phyloP scores from a whole-genome alignment of 1,284 basidiomycete genomes.

The Trametes pubescens region DNA sequence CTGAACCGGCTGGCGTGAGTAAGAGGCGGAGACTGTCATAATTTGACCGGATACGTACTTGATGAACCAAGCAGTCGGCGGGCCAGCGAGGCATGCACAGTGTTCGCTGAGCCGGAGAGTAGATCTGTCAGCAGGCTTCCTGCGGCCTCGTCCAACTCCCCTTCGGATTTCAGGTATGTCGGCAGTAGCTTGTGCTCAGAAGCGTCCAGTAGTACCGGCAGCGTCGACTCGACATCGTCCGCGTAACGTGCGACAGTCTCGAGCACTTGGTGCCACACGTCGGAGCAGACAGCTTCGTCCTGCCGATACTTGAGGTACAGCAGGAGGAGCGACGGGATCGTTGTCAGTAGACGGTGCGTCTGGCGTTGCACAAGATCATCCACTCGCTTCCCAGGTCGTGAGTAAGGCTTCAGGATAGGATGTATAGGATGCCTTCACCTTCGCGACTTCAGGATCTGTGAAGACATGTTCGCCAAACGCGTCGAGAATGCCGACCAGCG shows the following conservation, averaged over 20 bases:
- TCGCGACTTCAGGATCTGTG: slow-evolving; percentile 46
- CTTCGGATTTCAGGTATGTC: slow-evolving; percentile 48
- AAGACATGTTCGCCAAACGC: slow-evolving; percentile 54
- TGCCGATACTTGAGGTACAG: slow-evolving; percentile 56
- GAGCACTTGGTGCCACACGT: slow-evolving; percentile 57
- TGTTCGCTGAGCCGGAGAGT: slow-evolving; percentile 23
- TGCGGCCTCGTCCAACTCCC: slow-evolving; percentile 49
- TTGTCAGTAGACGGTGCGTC: slow-evolving; percentile 49
- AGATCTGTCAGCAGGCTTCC: slow-evolving; percentile 44
- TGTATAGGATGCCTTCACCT: slow-evolving; percentile 40
- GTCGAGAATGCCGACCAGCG: slow-evolving; percentile 50
- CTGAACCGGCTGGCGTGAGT: slow-evolving; percentile 38
- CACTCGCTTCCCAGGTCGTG: slow-evolving; percentile 46
- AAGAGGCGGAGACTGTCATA: too few relatives aligned
- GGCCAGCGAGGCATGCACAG: slow-evolving; percentile 42
- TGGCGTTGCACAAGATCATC: slow-evolving; percentile 53
- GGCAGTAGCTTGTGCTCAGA: slow-evolving; percentile 48
- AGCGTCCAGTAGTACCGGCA: slow-evolving; percentile 51
- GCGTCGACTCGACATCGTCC: slow-evolving; percentile 35
- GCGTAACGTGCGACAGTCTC: slow-evolving; percentile 44
- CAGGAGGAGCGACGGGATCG: slow-evolving; percentile 54
- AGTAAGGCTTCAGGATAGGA: neutral
- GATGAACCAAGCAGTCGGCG: slow-evolving; percentile 47
- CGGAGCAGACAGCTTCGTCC: slow-evolving; percentile 42
- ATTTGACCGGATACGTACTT: slow-evolving; percentile 42